Evolutionary conservation across 129 eudicot genomes (phyloP), one percentile per base, ranked within the genome.

Genomic region (Deinandra increscens): DNA sequence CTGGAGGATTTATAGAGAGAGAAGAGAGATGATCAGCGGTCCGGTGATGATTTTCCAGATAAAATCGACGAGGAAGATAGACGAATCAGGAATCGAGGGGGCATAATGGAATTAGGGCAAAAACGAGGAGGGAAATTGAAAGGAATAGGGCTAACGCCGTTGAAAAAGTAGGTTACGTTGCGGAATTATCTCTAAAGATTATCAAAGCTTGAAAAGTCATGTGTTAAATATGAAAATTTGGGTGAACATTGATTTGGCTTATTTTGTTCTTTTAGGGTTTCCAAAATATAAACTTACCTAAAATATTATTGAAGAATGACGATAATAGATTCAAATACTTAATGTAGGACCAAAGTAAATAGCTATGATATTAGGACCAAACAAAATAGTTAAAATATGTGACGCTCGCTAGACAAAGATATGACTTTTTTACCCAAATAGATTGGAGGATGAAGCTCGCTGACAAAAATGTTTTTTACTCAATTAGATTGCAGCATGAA

Each of bases 81-180:
- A 3, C 64, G 69, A 61, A 61, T 23, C 73, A 58, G 76, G 78
- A 82, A 68, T 82, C 33, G 45, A 51, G 72, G 87, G 80, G 79
- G 78, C 46, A 53, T 69, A 79, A 66, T 65, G 80, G 73, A 79
- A 82, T 75, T 79, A 73, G 90, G 84, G 84, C 78, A 83, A 83
- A 77, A 68, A 7, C 20, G 71, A 60, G 74, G 75, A 59, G 64
- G 8, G 69, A 60, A 75, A 68, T 66, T 66, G 69, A 58, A 68
- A 66, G 67, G 56, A 42, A 58, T 8, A 49, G 53, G 66, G 75
- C 23, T 70, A 70, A 70, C 75, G 75, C 44, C 75, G 75, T 70
- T 70, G 66, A 56, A 71, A 26, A 71, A 26, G 19, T 22, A 71
- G 34, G 58, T 71, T 31, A 22, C n/a, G 29, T 56, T 56, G 66